Percentiles rank a stretch among this genome's conserved stretches.
Evolutionary conservation across 1,139 yeast species (phyloP).

Genomic region (Waltiozyma sp.): DNA sequence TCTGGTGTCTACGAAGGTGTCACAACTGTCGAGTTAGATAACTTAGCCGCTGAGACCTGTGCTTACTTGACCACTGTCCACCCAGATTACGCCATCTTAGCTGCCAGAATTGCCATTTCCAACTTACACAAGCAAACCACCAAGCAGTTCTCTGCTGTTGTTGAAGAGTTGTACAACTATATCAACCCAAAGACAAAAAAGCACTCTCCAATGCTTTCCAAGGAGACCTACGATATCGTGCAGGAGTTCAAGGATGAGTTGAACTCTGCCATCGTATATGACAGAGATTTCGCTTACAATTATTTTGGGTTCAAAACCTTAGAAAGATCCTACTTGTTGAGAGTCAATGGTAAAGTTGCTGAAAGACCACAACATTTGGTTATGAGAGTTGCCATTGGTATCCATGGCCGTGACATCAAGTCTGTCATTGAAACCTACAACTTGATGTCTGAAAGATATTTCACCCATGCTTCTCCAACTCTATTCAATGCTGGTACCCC

Average conservation of each 20-base stretch:
- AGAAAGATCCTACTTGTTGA: conserved; percentile 70
- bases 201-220: conserved; percentile 72
- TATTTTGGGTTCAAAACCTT: conserved; percentile 82
- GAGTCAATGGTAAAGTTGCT: conserved; percentile 62
- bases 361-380: conserved; percentile 88
- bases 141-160: conserved; percentile 74
- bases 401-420: conserved; percentile 66
- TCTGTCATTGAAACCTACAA: conserved; percentile 71
- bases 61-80: conserved; percentile 97
- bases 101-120: conserved; percentile 93
- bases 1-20: conserved; percentile 94
- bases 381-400: conserved; percentile 85
- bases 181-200: conserved; percentile 63
- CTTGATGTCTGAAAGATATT: conserved; percentile 72
- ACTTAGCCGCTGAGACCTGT: conserved; percentile 96
- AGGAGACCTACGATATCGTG: conserved; percentile 56
- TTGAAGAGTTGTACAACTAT: conserved; percentile 55
- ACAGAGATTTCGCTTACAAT: conserved; percentile 74
- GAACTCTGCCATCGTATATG: conserved; percentile 72
- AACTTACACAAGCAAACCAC: conserved; percentile 94
- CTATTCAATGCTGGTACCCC: conserved; percentile 87
- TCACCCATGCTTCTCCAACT: conserved; percentile 87
- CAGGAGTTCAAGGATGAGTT: conserved; percentile 56
- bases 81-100: conserved; percentile 92
- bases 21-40: conserved; percentile 83